A percentile compares a stretch with the other conserved stretches of the same genome.
Evolutionary conservation across 495 filamentous ascomycete species (phyloP).

Genomic region (Endocarpon pusillum): DNA sequence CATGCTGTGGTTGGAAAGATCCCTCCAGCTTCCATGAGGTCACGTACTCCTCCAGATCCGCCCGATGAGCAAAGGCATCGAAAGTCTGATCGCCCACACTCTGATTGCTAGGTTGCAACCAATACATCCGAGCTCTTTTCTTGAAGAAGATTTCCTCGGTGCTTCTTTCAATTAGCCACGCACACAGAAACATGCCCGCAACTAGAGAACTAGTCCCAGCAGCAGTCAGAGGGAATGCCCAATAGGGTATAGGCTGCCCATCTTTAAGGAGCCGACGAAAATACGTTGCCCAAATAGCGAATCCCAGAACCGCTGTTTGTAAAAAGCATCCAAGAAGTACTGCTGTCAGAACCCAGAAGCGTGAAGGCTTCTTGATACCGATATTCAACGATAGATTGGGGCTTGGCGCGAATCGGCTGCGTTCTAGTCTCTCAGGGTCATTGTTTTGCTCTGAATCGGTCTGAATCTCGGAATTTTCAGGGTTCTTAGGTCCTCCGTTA

Average conservation of each 20-base stretch:
- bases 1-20: too few relatives aligned
- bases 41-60: neutral
- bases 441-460: too few relatives aligned
- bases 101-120: slow-evolving; percentile 25
- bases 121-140: slow-evolving; percentile 23
- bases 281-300: too few relatives aligned
- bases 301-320: too few relatives aligned
- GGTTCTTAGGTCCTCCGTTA: neutral
- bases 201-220: slow-evolving; percentile 19
- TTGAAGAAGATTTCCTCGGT: slow-evolving; percentile 17
- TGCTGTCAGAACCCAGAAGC: too few relatives aligned
- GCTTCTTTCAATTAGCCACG: slow-evolving; percentile 21
- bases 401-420: neutral
- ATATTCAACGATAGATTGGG: neutral
- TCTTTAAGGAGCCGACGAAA: too few relatives aligned
- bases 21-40: neutral
- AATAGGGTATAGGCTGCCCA: slow-evolving; percentile 14
- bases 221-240: slow-evolving; percentile 24
- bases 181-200: slow-evolving; percentile 25
- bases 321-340: too few relatives aligned
- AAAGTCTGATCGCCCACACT: slow-evolving; percentile 25
- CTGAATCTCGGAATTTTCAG: too few relatives aligned
- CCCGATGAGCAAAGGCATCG: slow-evolving; percentile 12
- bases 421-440: too few relatives aligned
- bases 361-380: neutral